Evolutionary conservation across 139 green algal species (phyloP).

Genomic region (Picochlorum sp.): DNA sequence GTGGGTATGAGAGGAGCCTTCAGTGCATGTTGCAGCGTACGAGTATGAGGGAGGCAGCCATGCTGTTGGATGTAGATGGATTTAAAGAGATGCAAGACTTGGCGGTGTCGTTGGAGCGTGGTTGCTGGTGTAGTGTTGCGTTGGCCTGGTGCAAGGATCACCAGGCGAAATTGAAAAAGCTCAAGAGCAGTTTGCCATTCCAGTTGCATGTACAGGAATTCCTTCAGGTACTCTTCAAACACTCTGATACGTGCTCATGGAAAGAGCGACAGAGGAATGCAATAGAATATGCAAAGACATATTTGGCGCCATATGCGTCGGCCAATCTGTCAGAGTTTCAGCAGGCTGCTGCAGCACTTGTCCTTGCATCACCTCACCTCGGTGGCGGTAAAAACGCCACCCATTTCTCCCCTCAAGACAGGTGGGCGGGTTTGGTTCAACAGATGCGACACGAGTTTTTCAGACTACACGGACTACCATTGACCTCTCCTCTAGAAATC

Average conservation of each 20-base stretch:
- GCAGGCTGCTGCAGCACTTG: conserved; percentile 68
- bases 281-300: conserved; percentile 63
- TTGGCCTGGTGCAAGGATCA: conserved; percentile 78
- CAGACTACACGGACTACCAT: conserved; percentile 65
- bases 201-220: conserved; percentile 81
- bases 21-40: conserved; percentile 16
- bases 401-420: conserved; percentile 42
- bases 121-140: conserved; percentile 53
- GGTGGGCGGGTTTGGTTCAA: conserved; percentile 58
- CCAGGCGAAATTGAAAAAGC: conserved; percentile 54
- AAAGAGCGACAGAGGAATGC: conserved; percentile 75
- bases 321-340: conserved; percentile 74
- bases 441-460: conserved; percentile 71
- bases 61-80: conserved; percentile 67
- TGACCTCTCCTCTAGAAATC: conserved; percentile 57
- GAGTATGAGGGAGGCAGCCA: neutral
- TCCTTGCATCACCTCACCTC: conserved; percentile 37
- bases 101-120: conserved; percentile 42
- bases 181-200: conserved; percentile 81
- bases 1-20: conserved; percentile 31
- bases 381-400: conserved; percentile 1
- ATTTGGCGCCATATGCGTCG: conserved; percentile 67
- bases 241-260: too few species aligned
- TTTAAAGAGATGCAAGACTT: conserved; percentile 57
- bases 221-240: conserved; percentile 23